phyloP scores from a whole-genome alignment of 192 early-diverging fungal species.

The Podila minutissima region DNA sequence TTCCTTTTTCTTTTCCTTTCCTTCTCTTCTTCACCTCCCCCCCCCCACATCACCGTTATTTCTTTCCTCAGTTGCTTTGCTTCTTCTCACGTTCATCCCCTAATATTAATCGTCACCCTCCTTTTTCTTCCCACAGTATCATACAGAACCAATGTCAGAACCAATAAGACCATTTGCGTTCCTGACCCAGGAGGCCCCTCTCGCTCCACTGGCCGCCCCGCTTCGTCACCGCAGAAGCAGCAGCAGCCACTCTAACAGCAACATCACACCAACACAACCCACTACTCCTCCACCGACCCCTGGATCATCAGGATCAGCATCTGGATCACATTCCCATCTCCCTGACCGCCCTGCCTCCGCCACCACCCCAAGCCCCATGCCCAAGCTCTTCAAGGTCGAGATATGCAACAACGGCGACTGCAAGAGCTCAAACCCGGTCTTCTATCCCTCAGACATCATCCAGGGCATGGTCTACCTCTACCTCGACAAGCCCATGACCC shows the following conservation, averaged over 20 bases:
- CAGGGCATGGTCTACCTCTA: slow-evolving; percentile 50
- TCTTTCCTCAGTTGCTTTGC: neutral
- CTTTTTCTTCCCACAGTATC: slow-evolving; percentile 7
- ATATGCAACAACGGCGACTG: slow-evolving; percentile 46
- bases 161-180: slow-evolving; percentile 5
- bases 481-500: slow-evolving; percentile 49
- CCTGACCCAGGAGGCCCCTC: neutral
- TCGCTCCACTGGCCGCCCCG: neutral
- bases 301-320: neutral
- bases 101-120: neutral
- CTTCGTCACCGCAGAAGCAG: slow-evolving; percentile 6
- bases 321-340: neutral
- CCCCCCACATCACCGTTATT: neutral
- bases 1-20: neutral
- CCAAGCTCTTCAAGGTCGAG: slow-evolving; percentile 48
- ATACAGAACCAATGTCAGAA: neutral
- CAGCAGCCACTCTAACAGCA: slow-evolving; percentile 14
- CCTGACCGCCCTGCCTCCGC: slow-evolving; percentile 8
- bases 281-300: neutral
- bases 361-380: slow-evolving; percentile 32
- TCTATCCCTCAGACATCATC: slow-evolving; percentile 48
- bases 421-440: slow-evolving; percentile 41
- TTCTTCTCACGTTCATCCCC: neutral
- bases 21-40: neutral
- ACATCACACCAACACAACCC: neutral